Base-by-base conservation (phyloP, 805 yeast species). In the Candida nonsorbophila region DNA sequence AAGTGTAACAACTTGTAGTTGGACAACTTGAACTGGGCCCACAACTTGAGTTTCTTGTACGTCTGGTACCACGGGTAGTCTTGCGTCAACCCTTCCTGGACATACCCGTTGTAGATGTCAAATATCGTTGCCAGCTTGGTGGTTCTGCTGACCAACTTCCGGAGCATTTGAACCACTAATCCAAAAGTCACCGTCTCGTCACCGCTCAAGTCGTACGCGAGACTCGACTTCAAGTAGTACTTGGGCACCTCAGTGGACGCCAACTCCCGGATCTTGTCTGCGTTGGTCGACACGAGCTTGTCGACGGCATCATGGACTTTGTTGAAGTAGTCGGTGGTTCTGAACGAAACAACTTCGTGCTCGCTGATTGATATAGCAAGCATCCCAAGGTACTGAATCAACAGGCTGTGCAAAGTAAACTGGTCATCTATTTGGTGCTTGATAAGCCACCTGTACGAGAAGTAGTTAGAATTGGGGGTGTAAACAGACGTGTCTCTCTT, bases 41-140 rank as follows among this genome's bases (percentile, higher is more conserved):
- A 79, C 4, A 77, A 62, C 28, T 59, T 67, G 20, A 84, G 46
- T 51, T 85, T 85, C 39, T 65, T 70, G 40, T 64, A 69, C 29
- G 69, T 57, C 38, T 69, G 63, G 59, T 79, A 85, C 87, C 95
- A 82, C 1, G 96, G 87, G 43, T 72, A 81, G 42, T 85, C 97
- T 24, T 67, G 58, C 1, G 66, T 53, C 31, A 78, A 72, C 19
- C 69, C 64, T 2, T 57, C 53, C 38, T 74, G 77, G 16, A 84
- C 60, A 2, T 61, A 49, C 3, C 45, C 44, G 12, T 69, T 66
- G 36, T 66, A 65, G 3, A 40, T 44, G 41, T 83, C 88, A 41
- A 72, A 79, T 2, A 40, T 34, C 0, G 33, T 30, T 1, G 82
- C 55, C 33, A 44, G 51, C 6, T 27, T 19, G 5, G 37, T 13